phyloP scores from a whole-genome alignment of 192 early-diverging fungal species.

The Neocallimastix lanati region DNA sequence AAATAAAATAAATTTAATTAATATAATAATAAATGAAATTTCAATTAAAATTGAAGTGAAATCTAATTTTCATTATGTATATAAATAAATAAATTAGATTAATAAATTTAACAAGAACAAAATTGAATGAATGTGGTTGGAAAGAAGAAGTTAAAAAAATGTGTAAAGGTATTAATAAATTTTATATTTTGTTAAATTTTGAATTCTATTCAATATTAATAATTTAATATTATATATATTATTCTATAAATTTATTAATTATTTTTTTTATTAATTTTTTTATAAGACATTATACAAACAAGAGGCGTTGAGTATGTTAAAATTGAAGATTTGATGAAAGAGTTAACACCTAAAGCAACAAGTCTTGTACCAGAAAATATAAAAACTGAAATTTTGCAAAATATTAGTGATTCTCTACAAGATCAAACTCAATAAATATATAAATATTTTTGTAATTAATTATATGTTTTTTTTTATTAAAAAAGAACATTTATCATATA shows the following conservation, averaged over 20 bases:
- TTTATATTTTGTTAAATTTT: too few relatives aligned
- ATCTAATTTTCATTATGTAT: not conserved
- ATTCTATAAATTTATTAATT: too few relatives aligned
- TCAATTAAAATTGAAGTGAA: not conserved
- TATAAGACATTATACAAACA: not conserved
- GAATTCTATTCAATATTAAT: too few relatives aligned
- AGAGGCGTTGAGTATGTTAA: not conserved
- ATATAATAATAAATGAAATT: not conserved
- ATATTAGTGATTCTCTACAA: not conserved
- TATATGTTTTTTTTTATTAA: too few relatives aligned
- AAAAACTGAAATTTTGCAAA: not conserved
- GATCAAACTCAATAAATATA: not conserved
- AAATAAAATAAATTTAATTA: too few relatives aligned
- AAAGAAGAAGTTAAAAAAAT: not conserved
- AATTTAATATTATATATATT: too few relatives aligned
- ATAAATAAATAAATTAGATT: not conserved
- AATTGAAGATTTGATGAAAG: not conserved
- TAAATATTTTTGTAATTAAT: too few relatives aligned
- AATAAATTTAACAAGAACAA: not conserved
- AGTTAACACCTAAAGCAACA: not conserved
- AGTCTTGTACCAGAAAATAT: not conserved
- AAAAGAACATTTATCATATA: too few relatives aligned
- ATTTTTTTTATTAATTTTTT: too few relatives aligned
- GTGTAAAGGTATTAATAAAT: not conserved
- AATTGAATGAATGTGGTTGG: not conserved